These are phyloP conservation scores for Pythium sp. DNA, from an alignment of 352 stramenopile genomes.

Conservation along the genomic window DNA sequence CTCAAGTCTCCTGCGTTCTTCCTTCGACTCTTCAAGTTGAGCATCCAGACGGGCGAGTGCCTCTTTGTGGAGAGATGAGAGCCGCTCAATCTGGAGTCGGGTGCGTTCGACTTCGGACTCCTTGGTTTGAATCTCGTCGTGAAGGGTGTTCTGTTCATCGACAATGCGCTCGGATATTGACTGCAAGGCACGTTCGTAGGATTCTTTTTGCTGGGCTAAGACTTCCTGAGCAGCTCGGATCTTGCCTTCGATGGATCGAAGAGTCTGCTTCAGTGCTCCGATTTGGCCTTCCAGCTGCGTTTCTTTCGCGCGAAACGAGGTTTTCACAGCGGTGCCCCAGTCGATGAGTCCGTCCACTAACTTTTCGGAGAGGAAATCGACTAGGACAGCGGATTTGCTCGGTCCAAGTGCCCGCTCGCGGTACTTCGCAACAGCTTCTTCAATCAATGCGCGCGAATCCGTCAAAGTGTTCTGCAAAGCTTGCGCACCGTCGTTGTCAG, in stretches of 20 bases:
- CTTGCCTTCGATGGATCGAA: slow-evolving; percentile 57
- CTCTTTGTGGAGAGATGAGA: slow-evolving; percentile 61
- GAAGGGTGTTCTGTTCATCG: slow-evolving; percentile 42
- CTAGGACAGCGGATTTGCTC: slow-evolving; percentile 30
- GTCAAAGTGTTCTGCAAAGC: slow-evolving; percentile 37
- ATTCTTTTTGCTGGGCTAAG: slow-evolving; percentile 58
- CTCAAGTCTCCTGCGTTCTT: slow-evolving; percentile 53
- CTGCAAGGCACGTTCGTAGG: slow-evolving; percentile 57
- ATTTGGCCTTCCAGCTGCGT: slow-evolving; percentile 35
- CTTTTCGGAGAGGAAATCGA: slow-evolving; percentile 45
- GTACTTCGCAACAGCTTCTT: slow-evolving; percentile 48
- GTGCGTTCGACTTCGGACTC: slow-evolving; percentile 52
- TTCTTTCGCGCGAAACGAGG: slow-evolving; percentile 44
- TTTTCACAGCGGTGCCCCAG: slow-evolving; percentile 52
- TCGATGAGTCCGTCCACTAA: slow-evolving; percentile 54
- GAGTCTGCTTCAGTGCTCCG: slow-evolving; percentile 36
- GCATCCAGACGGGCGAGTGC: slow-evolving; percentile 41
- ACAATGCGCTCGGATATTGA: slow-evolving; percentile 47
- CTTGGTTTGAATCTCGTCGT: slow-evolving; percentile 60
- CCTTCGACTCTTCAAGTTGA: slow-evolving; percentile 56
- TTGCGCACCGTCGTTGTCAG: slow-evolving; percentile 30
- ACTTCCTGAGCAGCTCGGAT: slow-evolving; percentile 53
- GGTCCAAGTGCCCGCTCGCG: slow-evolving; percentile 29
- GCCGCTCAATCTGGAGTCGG: slow-evolving; percentile 50
- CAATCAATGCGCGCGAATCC: slow-evolving; percentile 31